Evolutionary conservation across 1,284 basidiomycete genomes (phyloP).

Genomic region (Ustilago curta): DNA sequence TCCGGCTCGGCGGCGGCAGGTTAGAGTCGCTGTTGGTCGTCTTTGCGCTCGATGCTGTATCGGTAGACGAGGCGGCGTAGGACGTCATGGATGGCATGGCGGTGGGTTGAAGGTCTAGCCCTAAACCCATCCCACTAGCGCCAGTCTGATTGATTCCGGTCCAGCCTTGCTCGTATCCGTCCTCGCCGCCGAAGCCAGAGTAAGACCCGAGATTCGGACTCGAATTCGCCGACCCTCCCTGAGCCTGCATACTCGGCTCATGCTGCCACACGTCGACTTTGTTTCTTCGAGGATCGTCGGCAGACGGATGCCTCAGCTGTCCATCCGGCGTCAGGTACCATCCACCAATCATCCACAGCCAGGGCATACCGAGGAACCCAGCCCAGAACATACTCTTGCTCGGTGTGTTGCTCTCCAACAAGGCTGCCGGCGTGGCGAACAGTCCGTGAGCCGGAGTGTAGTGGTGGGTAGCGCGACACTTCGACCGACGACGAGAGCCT

Average conservation of each 20-base stretch:
- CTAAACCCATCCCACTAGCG: constrained; percentile 13
- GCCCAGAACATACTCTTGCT: constrained; percentile 60
- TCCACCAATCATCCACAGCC: constrained; percentile 64
- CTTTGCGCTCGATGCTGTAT: constrained; percentile 24
- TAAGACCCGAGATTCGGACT: constrained; percentile 22
- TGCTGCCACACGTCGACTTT: constrained; percentile 54
- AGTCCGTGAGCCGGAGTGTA: constrained; percentile 12
- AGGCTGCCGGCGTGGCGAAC: constrained; percentile 23
- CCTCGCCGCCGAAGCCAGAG: constrained; percentile 10
- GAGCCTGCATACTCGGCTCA: constrained; percentile 45
- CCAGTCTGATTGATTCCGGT: neutral
- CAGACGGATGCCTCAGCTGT: constrained; percentile 26
- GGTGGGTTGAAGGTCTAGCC: constrained; percentile 3
- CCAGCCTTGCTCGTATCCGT: constrained; percentile 14
- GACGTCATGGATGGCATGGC: constrained; percentile 26
- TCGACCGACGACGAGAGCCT: constrained; percentile 16
- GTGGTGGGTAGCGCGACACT: constrained; percentile 4
- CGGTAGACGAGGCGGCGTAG: constrained; percentile 33
- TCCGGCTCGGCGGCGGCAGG: constrained; percentile 24
- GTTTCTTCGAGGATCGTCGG: constrained; percentile 18
- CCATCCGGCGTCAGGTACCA: constrained; percentile 54
- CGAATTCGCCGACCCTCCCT: constrained; percentile 10
- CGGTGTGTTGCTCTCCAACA: constrained; percentile 41
- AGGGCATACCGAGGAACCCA: constrained; percentile 63
- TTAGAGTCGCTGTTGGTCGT: constrained; percentile 39